These are phyloP conservation scores for Stereum hirsutum DNA, from an alignment of 1,284 basidiomycete genomes.

Conservation along the genomic window DNA sequence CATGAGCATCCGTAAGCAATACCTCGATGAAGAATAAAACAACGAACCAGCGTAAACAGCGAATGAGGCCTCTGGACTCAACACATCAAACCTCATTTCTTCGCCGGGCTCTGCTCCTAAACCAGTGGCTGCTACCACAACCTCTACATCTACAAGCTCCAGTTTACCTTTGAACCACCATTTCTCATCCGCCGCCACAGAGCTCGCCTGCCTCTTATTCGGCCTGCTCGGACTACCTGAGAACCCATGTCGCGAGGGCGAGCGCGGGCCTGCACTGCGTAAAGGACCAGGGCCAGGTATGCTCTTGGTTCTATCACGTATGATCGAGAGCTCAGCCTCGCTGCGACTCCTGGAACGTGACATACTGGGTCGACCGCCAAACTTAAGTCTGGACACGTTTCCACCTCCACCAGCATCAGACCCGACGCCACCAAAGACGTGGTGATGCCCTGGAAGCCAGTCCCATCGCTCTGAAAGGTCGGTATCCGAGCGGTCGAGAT, in stretches of 20 bases:
- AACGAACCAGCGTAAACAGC: constrained; percentile 59
- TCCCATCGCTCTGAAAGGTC: constrained; percentile 17
- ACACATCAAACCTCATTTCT: constrained; percentile 56
- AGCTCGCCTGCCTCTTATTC: constrained; percentile 30
- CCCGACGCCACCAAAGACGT: background rate
- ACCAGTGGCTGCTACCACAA: constrained; percentile 52
- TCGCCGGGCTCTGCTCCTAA: constrained; percentile 35
- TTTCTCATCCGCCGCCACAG: constrained; percentile 35
- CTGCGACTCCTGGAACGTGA: constrained; percentile 47
- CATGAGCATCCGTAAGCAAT: background rate
- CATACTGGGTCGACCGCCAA: constrained; percentile 25
- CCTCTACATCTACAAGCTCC: constrained; percentile 69
- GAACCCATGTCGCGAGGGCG: constrained; percentile 7
- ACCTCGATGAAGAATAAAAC: background rate
- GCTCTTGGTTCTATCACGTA: constrained; percentile 4
- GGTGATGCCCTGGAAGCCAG: constrained; percentile 10
- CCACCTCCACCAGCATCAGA: constrained; percentile 6
- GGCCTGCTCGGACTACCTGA: constrained; percentile 20
- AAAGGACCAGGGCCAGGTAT: background rate
- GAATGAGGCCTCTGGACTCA: constrained; percentile 74
- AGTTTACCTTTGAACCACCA: constrained; percentile 66
- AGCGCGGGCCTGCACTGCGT: constrained; percentile 3
- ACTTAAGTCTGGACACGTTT: too few relatives aligned
- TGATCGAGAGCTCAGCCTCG: constrained; percentile 40
- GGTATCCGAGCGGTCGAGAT: constrained; percentile 27